Evolutionary conservation across 305 asterid genomes (phyloP).

Genomic region (Solanum aculeatissimum): DNA sequence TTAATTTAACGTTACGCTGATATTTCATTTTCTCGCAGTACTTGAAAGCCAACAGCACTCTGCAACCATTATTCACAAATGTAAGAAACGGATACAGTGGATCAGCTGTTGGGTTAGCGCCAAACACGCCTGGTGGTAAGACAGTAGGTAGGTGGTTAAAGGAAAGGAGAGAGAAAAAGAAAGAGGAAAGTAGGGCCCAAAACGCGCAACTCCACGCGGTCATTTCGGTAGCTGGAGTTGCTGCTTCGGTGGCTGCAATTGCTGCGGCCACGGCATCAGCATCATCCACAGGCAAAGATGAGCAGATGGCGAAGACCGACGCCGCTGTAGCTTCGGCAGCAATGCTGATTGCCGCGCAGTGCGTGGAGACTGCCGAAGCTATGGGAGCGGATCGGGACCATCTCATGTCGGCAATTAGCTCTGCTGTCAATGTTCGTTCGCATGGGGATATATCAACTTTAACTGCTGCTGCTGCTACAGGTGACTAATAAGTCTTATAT

Average conservation of each 20-base stretch:
- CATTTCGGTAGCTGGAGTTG: conserved; percentile 91
- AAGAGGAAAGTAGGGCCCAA: conserved; percentile 81
- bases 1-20: neutral
- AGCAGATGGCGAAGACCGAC: conserved; percentile 71
- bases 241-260: conserved; percentile 87
- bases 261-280: conserved; percentile 97
- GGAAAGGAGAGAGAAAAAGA: conserved; percentile 94
- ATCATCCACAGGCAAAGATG: conserved; percentile 56
- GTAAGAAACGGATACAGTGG: conserved; percentile 40
- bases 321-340: conserved; percentile 98
- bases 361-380: conserved; percentile 92
- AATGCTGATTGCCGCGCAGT: conserved; percentile 89
- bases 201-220: conserved; percentile 93
- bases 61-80: conserved; percentile 79
- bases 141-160: conserved; percentile 98
- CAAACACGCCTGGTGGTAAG: conserved; percentile 78
- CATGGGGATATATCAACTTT: conserved; percentile 96
- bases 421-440: conserved; percentile 84
- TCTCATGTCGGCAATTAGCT: conserved; percentile 80
- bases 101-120: neutral
- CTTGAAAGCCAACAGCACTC: conserved; percentile 75
- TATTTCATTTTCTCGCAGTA: conserved; percentile 30
- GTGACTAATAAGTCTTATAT: conserved; percentile 10
- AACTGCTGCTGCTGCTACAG: conserved; percentile 98
- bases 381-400: conserved; percentile 95